These are phyloP conservation scores for Candida chauliodis DNA, from an alignment of 805 yeast species.

Conservation along the genomic window DNA sequence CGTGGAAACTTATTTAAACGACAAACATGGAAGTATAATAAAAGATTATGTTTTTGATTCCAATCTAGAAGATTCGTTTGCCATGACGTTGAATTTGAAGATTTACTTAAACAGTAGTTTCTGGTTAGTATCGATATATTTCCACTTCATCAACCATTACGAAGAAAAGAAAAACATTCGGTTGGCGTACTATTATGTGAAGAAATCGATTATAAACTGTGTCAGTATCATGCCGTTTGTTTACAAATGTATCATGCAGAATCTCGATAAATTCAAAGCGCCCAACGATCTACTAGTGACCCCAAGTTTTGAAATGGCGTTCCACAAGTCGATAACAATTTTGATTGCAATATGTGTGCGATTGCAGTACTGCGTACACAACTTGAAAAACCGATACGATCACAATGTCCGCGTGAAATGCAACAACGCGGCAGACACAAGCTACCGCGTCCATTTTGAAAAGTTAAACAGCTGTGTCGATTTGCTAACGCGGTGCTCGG, in stretches of 20 bases:
- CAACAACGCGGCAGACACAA: slow-evolving; percentile 5
- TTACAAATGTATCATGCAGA: slow-evolving; percentile 26
- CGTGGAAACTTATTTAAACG: slow-evolving; percentile 32
- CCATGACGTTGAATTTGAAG: slow-evolving; percentile 14
- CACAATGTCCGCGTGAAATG: slow-evolving; percentile 6
- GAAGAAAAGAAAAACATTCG: slow-evolving; percentile 25
- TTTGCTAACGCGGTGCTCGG: slow-evolving; percentile 10
- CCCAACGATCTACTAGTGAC: slow-evolving; percentile 40
- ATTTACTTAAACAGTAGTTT: slow-evolving; percentile 24
- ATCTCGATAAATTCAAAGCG: slow-evolving; percentile 34
- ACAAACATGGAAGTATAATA: slow-evolving; percentile 32
- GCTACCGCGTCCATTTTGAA: slow-evolving; percentile 10
- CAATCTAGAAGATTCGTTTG: slow-evolving; percentile 9
- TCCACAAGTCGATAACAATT: slow-evolving; percentile 28
- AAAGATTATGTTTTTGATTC: slow-evolving; percentile 6
- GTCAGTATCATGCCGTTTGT: slow-evolving; percentile 31
- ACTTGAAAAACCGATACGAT: slow-evolving; percentile 12
- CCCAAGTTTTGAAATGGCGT: slow-evolving; percentile 28
- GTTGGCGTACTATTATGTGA: slow-evolving; percentile 31
- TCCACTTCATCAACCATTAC: slow-evolving; percentile 37
- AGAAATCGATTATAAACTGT: slow-evolving; percentile 22
- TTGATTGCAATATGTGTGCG: slow-evolving; percentile 21
- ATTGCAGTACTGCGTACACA: slow-evolving; percentile 12
- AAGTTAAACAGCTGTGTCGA: slow-evolving; percentile 10
- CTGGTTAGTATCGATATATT: slow-evolving; percentile 25